Evolutionary conservation across 306 rosid genomes (phyloP), one percentile per base, ranked within the genome.

Genomic region (Cicer pinnatifidum): DNA sequence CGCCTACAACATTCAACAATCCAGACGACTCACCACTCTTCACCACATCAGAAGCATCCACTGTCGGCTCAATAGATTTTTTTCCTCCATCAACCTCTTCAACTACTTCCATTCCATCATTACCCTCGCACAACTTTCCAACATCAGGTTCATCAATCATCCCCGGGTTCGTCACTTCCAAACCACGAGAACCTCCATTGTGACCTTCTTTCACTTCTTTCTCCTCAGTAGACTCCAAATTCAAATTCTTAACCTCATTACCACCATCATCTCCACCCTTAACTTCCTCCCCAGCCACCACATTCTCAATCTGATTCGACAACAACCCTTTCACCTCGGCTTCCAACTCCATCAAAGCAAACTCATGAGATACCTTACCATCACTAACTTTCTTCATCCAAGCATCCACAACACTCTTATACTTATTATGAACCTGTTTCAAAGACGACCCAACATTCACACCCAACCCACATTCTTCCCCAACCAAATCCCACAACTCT

Each of bases 401-500:
- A 40, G 80, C 73, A 80, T 85, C 94, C 8, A 94, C 58, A 59
- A 65, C 48, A 71, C 84, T 70, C 81, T 90, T 79, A 63, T 89
- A 89, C 87, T 89, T 82, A 9, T 56, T 39, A 68, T 85, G 88
- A 60, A 91, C 69, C 79, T 83, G 67, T 58, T 86, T 86, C 78
- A 91, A 75, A 20, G 82, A 77, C 1, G 88, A 82, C 37, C 86
- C 84, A 20, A 78, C 65, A 46, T 63, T 73, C 65, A 47, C 48
- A 64, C 87, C 90, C 44, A 86, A 72, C 50, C 97, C 93, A 59
- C 84, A 86, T 75, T 88, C 86, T 46, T 81, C 74, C 7, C 90
- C 90, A 60, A 88, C 92, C 41, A 37, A 69, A 82, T 81, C 86
- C 98, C 98, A 93, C 41, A 84, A 60, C 57, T 76, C 76, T 0